phyloP scores from a whole-genome alignment of 805 yeast species.

The Teunomyces panamensis region DNA sequence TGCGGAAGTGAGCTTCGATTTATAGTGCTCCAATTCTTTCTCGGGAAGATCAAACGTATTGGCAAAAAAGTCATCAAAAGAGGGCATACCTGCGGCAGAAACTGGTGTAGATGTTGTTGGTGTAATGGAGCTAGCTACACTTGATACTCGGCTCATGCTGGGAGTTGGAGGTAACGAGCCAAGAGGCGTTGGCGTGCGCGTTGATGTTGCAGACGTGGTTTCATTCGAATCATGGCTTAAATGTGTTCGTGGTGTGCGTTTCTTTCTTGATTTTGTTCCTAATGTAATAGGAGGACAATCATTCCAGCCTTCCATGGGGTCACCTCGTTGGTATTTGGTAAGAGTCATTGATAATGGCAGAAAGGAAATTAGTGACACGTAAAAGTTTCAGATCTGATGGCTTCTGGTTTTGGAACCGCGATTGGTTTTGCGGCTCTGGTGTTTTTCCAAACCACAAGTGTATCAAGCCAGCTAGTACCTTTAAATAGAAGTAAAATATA shows the following conservation, averaged over 20 bases:
- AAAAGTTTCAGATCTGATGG: not conserved
- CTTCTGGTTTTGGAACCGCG: not conserved
- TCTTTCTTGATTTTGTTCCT: constrained; percentile 4
- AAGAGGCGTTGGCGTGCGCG: not conserved
- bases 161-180: not conserved
- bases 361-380: constrained; percentile 1
- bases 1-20: constrained; percentile 30
- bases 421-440: not conserved
- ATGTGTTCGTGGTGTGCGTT: constrained; percentile 8
- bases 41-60: constrained; percentile 25
- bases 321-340: constrained; percentile 38
- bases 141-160: not conserved
- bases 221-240: not conserved
- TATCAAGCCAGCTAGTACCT: too few relatives aligned
- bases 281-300: constrained; percentile 48
- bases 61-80: not conserved
- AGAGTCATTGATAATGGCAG: constrained; percentile 20
- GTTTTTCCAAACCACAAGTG: not conserved
- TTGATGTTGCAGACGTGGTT: not conserved
- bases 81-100: constrained; percentile 3
- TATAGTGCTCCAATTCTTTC: constrained; percentile 44
- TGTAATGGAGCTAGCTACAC: not conserved
- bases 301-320: constrained; percentile 54
- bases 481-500: not conserved
- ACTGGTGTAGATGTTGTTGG: not conserved